phyloP scores from a whole-genome alignment of 2,329 filamentous ascomycete genomes.

The Cladosporium austrohemisphaericum region DNA sequence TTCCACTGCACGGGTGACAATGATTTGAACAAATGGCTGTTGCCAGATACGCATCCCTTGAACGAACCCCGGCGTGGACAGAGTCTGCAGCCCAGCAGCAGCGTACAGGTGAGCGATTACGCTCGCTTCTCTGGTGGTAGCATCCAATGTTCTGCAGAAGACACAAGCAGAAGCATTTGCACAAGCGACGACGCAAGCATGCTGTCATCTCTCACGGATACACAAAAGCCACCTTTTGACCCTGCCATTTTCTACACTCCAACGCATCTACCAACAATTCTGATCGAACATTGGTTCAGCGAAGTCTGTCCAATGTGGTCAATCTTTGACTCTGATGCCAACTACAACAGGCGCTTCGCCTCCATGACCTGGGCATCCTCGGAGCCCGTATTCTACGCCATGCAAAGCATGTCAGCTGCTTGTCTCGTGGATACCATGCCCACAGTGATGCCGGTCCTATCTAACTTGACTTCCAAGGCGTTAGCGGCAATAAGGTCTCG shows the following conservation, averaged over 20 bases:
- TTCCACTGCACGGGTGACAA: too few relatives aligned
- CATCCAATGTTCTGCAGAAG: too few relatives aligned
- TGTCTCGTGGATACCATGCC: slow-evolving; percentile 17
- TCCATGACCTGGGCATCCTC: slow-evolving; percentile 14
- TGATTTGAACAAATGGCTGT: too few relatives aligned
- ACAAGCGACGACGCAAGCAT: too few relatives aligned
- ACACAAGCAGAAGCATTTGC: too few relatives aligned
- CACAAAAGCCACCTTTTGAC: neutral
- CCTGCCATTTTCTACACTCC: neutral
- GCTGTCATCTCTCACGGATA: neutral
- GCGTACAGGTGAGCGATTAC: too few relatives aligned
- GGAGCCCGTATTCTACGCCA: slow-evolving; percentile 16
- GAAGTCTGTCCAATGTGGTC: slow-evolving; percentile 21
- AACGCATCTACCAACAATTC: slow-evolving; percentile 10
- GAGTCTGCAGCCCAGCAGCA: too few relatives aligned
- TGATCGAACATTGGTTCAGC: slow-evolving; percentile 21
- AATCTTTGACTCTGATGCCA: slow-evolving; percentile 19
- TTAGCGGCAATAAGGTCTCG: neutral
- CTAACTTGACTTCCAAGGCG: neutral
- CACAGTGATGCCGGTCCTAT: slow-evolving; percentile 9
- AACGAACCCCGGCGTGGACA: too few relatives aligned
- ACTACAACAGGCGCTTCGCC: slow-evolving; percentile 19
- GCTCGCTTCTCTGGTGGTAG: too few relatives aligned
- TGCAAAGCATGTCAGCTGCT: slow-evolving; percentile 20
- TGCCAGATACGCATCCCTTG: too few relatives aligned